phyloP scores from a whole-genome alignment of 768 basidiomycete genomes.

The Hirschioporus abietinus region DNA sequence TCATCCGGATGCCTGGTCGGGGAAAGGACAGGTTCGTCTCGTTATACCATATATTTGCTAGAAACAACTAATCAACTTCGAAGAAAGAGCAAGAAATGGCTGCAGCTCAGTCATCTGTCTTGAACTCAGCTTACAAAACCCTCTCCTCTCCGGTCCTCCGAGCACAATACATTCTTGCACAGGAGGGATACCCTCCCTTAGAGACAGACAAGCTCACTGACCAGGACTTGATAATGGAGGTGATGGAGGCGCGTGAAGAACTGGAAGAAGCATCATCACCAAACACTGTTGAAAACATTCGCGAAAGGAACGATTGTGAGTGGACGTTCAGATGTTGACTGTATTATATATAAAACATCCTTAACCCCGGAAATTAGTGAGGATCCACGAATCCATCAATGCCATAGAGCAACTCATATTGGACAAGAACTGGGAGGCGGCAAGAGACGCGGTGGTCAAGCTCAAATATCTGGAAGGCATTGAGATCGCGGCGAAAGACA shows the following conservation, averaged over 20 bases:
- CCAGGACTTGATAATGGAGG: slow-evolving; percentile 60
- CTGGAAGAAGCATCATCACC: slow-evolving; percentile 58
- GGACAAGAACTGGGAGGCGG: slow-evolving; percentile 46
- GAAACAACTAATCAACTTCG: slow-evolving; percentile 7
- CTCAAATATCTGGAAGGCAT: slow-evolving; percentile 73
- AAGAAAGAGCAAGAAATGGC: slow-evolving; percentile 58
- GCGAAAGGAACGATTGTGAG: slow-evolving; percentile 52
- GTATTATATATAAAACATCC: slow-evolving; percentile 1
- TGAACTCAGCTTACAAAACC: slow-evolving; percentile 80
- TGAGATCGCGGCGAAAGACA: slow-evolving; percentile 39
- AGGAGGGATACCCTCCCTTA: slow-evolving; percentile 48
- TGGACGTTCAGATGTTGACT: slow-evolving; percentile 16
- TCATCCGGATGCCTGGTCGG: slow-evolving; percentile 85
- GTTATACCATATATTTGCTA: slow-evolving; percentile 6
- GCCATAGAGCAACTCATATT: slow-evolving; percentile 48
- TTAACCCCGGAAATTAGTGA: slow-evolving; percentile 33
- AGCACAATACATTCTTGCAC: slow-evolving; percentile 74
- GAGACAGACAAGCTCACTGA: slow-evolving; percentile 76
- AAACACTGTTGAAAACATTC: slow-evolving; percentile 45
- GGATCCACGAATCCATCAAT: slow-evolving; percentile 40
- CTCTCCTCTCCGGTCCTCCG: slow-evolving; percentile 69
- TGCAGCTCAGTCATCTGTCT: slow-evolving; percentile 59
- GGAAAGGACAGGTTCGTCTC: slow-evolving; percentile 50
- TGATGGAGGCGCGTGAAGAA: slow-evolving; percentile 75
- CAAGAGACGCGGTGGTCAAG: slow-evolving; percentile 56